Percentiles rank a stretch among this genome's conserved stretches.
phyloP scores from a whole-genome alignment of 768 basidiomycete genomes.

The Lactarius hengduanensis region DNA sequence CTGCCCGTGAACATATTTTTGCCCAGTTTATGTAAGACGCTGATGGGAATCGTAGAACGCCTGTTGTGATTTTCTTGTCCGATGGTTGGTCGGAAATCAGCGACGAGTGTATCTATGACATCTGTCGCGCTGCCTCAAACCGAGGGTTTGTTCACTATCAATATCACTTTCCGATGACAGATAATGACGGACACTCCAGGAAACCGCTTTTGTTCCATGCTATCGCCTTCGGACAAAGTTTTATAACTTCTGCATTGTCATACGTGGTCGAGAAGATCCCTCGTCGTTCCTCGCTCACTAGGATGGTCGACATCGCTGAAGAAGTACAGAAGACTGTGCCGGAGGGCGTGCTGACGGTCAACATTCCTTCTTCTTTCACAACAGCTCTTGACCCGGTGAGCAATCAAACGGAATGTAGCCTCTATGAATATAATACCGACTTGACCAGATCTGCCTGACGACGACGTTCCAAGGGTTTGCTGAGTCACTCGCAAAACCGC shows the following conservation, averaged over 20 bases:
- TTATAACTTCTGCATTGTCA: neutral
- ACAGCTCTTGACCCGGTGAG: conserved; percentile 52
- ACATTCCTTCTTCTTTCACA: conserved; percentile 46
- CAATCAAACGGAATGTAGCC: neutral
- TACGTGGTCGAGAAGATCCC: neutral
- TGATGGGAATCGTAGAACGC: conserved; percentile 38
- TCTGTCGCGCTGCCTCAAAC: conserved; percentile 44
- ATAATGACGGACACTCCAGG: conserved; percentile 33
- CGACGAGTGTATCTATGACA: conserved; percentile 40
- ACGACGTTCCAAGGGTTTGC: conserved; percentile 58
- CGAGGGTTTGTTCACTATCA: conserved; percentile 39
- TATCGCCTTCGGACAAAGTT: conserved; percentile 48
- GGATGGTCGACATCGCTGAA: conserved; percentile 51
- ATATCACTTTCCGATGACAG: neutral
- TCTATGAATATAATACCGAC: neutral
- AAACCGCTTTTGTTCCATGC: conserved; percentile 56
- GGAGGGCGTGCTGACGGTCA: conserved; percentile 35
- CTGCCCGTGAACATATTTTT: neutral
- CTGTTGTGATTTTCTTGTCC: conserved; percentile 55
- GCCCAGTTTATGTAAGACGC: neutral
- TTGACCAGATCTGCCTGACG: conserved; percentile 47
- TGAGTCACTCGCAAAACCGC: conserved; percentile 53
- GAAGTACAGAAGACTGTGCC: conserved; percentile 47
- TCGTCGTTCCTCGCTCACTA: conserved; percentile 36
- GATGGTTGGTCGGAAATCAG: conserved; percentile 48